Percentiles rank a stretch among this genome's conserved stretches.
These are phyloP conservation scores for Trichosporon inkin DNA, from an alignment of 1,284 basidiomycete genomes.

Conservation along the genomic window DNA sequence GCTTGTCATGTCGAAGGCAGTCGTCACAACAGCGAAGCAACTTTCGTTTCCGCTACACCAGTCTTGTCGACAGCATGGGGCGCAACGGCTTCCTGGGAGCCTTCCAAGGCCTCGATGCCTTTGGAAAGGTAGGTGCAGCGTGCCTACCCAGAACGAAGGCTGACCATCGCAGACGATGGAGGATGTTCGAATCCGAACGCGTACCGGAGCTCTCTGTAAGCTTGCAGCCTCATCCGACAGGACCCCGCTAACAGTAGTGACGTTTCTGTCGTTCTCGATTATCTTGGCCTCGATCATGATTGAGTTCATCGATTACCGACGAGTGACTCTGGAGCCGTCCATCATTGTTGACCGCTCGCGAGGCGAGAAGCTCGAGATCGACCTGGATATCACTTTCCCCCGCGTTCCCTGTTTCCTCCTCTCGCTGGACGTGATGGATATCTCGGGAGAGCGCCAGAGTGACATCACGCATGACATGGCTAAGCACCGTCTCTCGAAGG, in stretches of 20 bases:
- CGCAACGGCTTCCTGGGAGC: slow-evolving; percentile 48
- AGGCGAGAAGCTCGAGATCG: slow-evolving; percentile 88
- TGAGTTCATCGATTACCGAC: slow-evolving; percentile 93
- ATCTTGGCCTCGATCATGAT: slow-evolving; percentile 86
- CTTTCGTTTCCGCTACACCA: background rate
- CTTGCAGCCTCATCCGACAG: slow-evolving; percentile 21
- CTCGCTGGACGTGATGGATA: slow-evolving; percentile 95
- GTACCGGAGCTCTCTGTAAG: slow-evolving; percentile 83
- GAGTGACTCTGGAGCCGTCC: slow-evolving; percentile 78
- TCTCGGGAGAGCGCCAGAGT: slow-evolving; percentile 88
- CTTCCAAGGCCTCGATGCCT: slow-evolving; percentile 72
- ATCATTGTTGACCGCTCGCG: slow-evolving; percentile 88
- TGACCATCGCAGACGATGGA: slow-evolving; percentile 71
- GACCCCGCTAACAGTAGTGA: slow-evolving; percentile 59
- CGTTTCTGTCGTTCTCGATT: slow-evolving; percentile 83
- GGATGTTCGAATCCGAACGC: slow-evolving; percentile 95
- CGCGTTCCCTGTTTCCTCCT: slow-evolving; percentile 96
- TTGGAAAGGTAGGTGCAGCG: slow-evolving; percentile 74
- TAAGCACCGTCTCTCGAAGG: slow-evolving; percentile 69
- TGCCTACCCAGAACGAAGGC: background rate
- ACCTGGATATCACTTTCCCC: slow-evolving; percentile 92
- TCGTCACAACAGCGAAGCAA: background rate
- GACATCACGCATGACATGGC: slow-evolving; percentile 85
- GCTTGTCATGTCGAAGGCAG: background rate
- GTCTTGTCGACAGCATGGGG: slow-evolving; percentile 34